A percentile compares a stretch with the other conserved stretches of the same genome.
Evolutionary conservation across 345 rosid genomes (phyloP).

Genomic region (Euphorbia tirucalli): DNA sequence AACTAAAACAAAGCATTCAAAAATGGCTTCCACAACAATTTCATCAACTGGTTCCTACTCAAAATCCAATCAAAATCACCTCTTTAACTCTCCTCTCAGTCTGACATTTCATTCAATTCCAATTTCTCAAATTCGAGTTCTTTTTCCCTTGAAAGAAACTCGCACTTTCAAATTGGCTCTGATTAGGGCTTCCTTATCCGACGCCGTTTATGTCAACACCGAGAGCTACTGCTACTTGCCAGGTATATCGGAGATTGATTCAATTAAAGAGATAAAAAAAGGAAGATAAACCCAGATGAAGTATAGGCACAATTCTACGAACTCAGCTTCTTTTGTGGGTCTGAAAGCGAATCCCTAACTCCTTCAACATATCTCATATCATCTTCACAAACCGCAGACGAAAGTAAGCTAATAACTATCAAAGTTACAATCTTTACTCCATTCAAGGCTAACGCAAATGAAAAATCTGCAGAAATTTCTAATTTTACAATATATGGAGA

Average conservation of each 20-base stretch:
- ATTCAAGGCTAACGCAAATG: conserved; percentile 10
- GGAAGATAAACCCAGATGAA: conserved; percentile 57
- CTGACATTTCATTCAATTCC: not conserved
- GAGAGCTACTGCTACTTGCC: conserved; percentile 66
- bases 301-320: conserved; percentile 62
- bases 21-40: not conserved
- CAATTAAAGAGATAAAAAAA: conserved; percentile 65
- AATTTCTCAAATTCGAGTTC: not conserved
- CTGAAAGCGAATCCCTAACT: conserved; percentile 35
- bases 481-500: not conserved
- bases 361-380: conserved; percentile 72
- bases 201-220: not conserved
- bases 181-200: not conserved
- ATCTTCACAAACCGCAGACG: conserved; percentile 48
- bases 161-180: too few relatives aligned
- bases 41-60: not conserved
- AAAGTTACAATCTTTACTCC: conserved; percentile 17
- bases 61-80: not conserved
- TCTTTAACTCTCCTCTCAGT: not conserved
- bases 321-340: conserved; percentile 47
- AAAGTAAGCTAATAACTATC: conserved; percentile 1
- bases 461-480: not conserved
- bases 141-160: not conserved
- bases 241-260: conserved; percentile 58
- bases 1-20: too few relatives aligned